Evolutionary conservation across 352 stramenopile species (phyloP).

Genomic region (Phytophthora melonis): DNA sequence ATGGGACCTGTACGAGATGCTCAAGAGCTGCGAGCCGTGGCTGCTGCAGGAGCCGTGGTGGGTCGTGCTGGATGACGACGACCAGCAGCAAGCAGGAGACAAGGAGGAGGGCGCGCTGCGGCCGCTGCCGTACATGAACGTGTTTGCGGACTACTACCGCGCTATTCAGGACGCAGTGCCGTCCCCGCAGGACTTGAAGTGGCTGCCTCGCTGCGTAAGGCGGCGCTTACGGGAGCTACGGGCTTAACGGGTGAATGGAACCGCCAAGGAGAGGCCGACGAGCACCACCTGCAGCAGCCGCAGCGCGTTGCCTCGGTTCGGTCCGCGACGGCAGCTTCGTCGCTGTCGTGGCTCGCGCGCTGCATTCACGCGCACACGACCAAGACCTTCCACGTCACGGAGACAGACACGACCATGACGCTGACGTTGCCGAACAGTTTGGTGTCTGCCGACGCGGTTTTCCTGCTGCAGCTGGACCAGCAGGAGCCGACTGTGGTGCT

Average conservation of each 20-base stretch:
- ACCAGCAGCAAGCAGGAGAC: conserved; percentile 42
- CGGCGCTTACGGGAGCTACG: conserved; percentile 44
- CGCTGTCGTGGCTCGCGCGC: conserved; percentile 60
- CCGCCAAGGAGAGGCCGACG: conserved; percentile 50
- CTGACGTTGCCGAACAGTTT: conserved; percentile 67
- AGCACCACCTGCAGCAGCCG: conserved; percentile 50
- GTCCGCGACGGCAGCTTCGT: conserved; percentile 38
- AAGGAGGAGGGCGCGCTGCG: conserved; percentile 46
- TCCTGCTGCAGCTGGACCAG: conserved; percentile 58
- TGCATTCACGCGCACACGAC: conserved; percentile 66
- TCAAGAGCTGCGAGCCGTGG: conserved; percentile 69
- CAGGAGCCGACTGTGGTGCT: conserved; percentile 52
- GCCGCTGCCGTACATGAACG: conserved; percentile 55
- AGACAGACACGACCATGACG: conserved; percentile 68
- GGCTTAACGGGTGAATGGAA: conserved; percentile 63
- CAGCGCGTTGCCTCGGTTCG: conserved; percentile 42
- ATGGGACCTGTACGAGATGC: conserved; percentile 66
- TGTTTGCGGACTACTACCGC: conserved; percentile 61
- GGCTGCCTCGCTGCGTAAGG: conserved; percentile 50
- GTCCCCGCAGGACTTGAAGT: conserved; percentile 58
- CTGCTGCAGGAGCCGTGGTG: conserved; percentile 65
- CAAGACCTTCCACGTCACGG: conserved; percentile 63
- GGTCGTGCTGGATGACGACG: conserved; percentile 56
- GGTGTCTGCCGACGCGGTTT: conserved; percentile 60
- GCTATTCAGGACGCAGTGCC: conserved; percentile 52